These are phyloP conservation scores for Oryza officinalis DNA, from an alignment of 176 grass and related monocot species.

Conservation along the genomic window DNA sequence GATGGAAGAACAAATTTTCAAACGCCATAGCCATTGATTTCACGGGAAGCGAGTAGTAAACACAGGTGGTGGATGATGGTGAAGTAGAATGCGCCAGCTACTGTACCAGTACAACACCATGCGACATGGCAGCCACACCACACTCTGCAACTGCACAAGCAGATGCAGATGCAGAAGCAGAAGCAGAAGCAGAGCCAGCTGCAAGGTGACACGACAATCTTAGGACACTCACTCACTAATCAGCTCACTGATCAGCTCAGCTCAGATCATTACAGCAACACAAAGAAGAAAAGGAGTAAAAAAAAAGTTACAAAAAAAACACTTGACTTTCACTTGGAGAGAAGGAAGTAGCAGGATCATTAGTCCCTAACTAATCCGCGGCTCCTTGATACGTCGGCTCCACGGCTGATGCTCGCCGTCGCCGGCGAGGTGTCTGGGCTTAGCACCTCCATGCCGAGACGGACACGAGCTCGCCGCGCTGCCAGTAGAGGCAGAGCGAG, in stretches of 20 bases:
- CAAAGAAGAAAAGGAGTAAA: neutral
- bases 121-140: constrained; percentile 19
- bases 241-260: constrained; percentile 7
- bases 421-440: neutral
- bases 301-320: neutral
- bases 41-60: constrained; percentile 37
- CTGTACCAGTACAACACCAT: constrained; percentile 9
- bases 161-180: neutral
- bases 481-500: constrained; percentile 86
- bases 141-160: too few species aligned
- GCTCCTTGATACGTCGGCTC: constrained; percentile 15
- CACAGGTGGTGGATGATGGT: constrained; percentile 12
- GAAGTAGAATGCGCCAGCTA: constrained; percentile 24
- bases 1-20: constrained; percentile 22
- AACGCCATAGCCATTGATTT: constrained; percentile 41
- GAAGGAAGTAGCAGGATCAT: constrained; percentile 42
- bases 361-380: constrained; percentile 63
- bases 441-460: constrained; percentile 90
- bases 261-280: constrained; percentile 34
- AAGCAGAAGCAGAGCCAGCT: constrained; percentile 32
- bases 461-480: constrained; percentile 71
- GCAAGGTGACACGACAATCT: constrained; percentile 41
- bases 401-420: neutral
- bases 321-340: neutral
- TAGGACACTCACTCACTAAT: constrained; percentile 33